Conservation (phyloP, 2,329 filamentous ascomycete species). For the Fusarium sp. region DNA sequence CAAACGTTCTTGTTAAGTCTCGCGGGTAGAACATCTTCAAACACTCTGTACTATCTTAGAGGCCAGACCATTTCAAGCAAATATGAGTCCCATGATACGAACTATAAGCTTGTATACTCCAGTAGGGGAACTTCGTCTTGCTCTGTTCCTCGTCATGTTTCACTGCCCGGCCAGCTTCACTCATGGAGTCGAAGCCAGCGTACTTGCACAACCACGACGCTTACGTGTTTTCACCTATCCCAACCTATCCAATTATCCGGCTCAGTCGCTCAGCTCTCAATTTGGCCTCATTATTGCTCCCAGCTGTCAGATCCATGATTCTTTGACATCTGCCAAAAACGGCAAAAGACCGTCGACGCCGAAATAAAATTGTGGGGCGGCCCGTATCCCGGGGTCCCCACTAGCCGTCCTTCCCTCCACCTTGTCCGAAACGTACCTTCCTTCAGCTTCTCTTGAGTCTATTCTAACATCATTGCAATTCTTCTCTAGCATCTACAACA, state of each 20-base stretch:
- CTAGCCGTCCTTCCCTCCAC: conserved; percentile 33
- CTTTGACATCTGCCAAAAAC: neutral
- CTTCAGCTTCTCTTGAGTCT: neutral
- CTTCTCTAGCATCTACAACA: neutral
- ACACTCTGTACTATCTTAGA: neutral
- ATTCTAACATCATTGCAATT: neutral
- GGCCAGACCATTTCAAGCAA: neutral
- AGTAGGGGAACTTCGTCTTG: neutral
- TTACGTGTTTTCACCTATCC: neutral
- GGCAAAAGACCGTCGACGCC: neutral
- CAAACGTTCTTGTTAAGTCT: neutral
- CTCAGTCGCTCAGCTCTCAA: neutral
- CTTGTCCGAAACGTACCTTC: conserved; percentile 18
- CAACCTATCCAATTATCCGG: neutral
- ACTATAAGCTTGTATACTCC: neutral
- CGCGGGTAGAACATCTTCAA: neutral
- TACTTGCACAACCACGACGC: neutral
- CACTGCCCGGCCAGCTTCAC: neutral
- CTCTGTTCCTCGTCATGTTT: neutral
- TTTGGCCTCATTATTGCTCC: neutral
- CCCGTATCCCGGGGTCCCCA: conserved; percentile 22
- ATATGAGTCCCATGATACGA: neutral
- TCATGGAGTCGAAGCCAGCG: neutral
- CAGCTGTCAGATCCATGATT: neutral
- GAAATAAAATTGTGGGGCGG: neutral